These are phyloP conservation scores for Allium fistulosum DNA, from an alignment of 106 monocot genomes.

Conservation along the genomic window DNA sequence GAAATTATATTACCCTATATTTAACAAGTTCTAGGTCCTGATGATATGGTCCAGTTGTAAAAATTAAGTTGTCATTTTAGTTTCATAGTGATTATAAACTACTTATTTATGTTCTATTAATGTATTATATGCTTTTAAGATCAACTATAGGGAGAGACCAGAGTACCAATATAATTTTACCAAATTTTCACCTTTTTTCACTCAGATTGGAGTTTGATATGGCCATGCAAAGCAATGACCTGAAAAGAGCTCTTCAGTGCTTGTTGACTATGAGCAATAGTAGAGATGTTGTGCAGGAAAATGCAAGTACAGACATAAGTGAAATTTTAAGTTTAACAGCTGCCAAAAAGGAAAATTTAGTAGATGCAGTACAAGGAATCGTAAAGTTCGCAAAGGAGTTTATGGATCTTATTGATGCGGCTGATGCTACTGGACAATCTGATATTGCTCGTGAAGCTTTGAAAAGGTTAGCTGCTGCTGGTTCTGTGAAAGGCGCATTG, in stretches of 20 bases:
- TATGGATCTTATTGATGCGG: constrained; percentile 91
- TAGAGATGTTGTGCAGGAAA: constrained; percentile 81
- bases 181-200: not conserved
- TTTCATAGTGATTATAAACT: no score
- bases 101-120: no score
- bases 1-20: no score
- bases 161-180: not conserved
- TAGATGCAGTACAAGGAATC: constrained; percentile 92
- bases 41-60: no score
- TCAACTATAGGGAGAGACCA: not conserved
- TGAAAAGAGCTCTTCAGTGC: constrained; percentile 95
- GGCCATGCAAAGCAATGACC: constrained; percentile 96
- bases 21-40: no score
- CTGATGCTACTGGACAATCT: constrained; percentile 95
- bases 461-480: constrained; percentile 90
- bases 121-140: no score
- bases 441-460: constrained; percentile 95
- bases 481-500: constrained; percentile 89
- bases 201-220: constrained; percentile 96
- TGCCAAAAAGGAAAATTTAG: constrained; percentile 87
- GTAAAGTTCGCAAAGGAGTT: constrained; percentile 94
- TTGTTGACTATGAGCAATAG: constrained; percentile 97
- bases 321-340: constrained; percentile 85
- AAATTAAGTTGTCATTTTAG: no score
- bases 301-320: constrained; percentile 47